Conservation (phyloP, 1,139 yeast species). For the Blastobotrys petasosporus region DNA sequence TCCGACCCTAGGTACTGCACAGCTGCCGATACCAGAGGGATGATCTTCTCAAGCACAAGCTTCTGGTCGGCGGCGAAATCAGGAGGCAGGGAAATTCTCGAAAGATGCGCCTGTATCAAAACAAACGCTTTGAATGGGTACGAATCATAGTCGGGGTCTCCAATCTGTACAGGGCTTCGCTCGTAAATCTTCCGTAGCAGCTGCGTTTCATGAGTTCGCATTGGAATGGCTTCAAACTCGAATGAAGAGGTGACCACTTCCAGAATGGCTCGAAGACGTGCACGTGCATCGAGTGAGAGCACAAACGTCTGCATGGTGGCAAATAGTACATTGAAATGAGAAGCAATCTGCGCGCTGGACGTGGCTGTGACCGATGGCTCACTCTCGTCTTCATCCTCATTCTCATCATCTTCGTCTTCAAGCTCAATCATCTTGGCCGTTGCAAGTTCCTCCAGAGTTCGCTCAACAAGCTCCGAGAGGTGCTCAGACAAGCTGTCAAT, state of each 20-base stretch:
- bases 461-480: slow-evolving; percentile 77
- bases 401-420: slow-evolving; percentile 39
- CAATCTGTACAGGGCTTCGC: slow-evolving; percentile 55
- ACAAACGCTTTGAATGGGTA: slow-evolving; percentile 68
- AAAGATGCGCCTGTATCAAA: slow-evolving; percentile 74
- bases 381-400: slow-evolving; percentile 37
- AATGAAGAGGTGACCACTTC: slow-evolving; percentile 61
- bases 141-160: slow-evolving; percentile 41
- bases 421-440: slow-evolving; percentile 60
- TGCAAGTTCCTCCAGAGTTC: slow-evolving; percentile 55
- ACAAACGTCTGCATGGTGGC: slow-evolving; percentile 58
- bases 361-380: slow-evolving; percentile 28
- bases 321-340: slow-evolving; percentile 62
- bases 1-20: slow-evolving; percentile 77
- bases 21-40: slow-evolving; percentile 55
- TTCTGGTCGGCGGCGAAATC: slow-evolving; percentile 58
- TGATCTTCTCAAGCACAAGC: slow-evolving; percentile 43
- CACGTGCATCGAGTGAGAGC: slow-evolving; percentile 46
- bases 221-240: slow-evolving; percentile 61
- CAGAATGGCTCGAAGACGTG: slow-evolving; percentile 57
- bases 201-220: slow-evolving; percentile 54
- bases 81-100: slow-evolving; percentile 52
- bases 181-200: slow-evolving; percentile 48
- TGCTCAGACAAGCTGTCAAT: slow-evolving; percentile 70
- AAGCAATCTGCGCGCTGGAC: slow-evolving; percentile 68